Percentiles rank a stretch among this genome's conserved stretches.
Evolutionary conservation across 2,329 filamentous ascomycete genomes (phyloP).

Genomic region (Fusarium citri): DNA sequence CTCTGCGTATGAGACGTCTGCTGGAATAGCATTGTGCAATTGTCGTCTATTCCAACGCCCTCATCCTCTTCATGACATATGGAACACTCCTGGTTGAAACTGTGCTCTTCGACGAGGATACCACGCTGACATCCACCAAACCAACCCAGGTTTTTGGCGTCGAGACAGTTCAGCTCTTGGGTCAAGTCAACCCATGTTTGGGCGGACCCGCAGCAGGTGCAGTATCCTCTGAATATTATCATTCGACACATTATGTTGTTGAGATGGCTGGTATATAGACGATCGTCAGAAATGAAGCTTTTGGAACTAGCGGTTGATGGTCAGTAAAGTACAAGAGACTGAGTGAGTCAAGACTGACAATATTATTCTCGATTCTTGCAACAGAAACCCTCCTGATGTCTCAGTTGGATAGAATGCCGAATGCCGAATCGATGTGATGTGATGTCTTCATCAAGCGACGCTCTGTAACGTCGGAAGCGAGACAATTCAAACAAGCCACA

Average conservation of each 20-base stretch:
- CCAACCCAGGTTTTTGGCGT: slow-evolving; percentile 60
- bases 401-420: slow-evolving; percentile 16
- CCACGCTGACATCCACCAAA: slow-evolving; percentile 59
- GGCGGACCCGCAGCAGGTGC: slow-evolving; percentile 55
- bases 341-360: background rate
- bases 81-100: slow-evolving; percentile 62
- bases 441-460: slow-evolving; percentile 25
- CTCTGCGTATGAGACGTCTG: slow-evolving; percentile 5
- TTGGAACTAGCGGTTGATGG: background rate
- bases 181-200: slow-evolving; percentile 59
- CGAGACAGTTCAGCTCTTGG: slow-evolving; percentile 60
- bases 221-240: slow-evolving; percentile 58
- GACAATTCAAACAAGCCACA: slow-evolving; percentile 21
- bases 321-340: slow-evolving; percentile 4
- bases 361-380: background rate
- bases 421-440: slow-evolving; percentile 2
- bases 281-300: background rate
- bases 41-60: slow-evolving; percentile 55
- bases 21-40: slow-evolving; percentile 20
- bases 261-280: slow-evolving; percentile 4
- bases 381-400: slow-evolving; percentile 10
- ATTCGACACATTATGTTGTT: slow-evolving; percentile 59
- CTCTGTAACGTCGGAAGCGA: slow-evolving; percentile 22
- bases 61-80: slow-evolving; percentile 57
- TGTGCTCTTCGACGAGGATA: slow-evolving; percentile 56